These are phyloP conservation scores for Solanum appendiculatum DNA, from an alignment of 257 asterid species.

Conservation along the genomic window DNA sequence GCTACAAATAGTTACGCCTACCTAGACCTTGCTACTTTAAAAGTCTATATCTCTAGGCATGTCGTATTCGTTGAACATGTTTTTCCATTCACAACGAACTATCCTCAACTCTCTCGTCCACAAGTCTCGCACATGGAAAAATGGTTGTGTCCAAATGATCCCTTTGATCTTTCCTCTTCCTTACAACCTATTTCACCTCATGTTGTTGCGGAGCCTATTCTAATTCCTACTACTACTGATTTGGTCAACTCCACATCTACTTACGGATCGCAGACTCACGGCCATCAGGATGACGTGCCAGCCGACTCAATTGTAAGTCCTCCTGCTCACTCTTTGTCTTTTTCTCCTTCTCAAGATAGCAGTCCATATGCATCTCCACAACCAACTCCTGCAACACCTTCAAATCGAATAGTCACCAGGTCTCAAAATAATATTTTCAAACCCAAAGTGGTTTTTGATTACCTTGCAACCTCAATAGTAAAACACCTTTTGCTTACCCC, in stretches of 20 bases:
- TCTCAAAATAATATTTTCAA: background rate
- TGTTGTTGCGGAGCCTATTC: background rate
- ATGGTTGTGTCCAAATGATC: background rate
- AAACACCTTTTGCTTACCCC: background rate
- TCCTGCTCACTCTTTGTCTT: background rate
- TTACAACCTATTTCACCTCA: background rate
- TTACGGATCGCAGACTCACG: background rate
- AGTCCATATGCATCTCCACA: background rate
- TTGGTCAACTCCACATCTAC: background rate
- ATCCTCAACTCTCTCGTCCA: background rate
- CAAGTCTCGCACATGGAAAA: background rate
- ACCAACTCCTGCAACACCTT: background rate
- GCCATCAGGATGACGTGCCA: background rate
- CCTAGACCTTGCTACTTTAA: background rate
- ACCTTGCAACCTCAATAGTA: background rate
- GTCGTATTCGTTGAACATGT: background rate
- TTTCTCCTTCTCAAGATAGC: background rate
- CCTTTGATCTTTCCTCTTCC: background rate
- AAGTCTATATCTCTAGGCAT: background rate
- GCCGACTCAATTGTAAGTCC: background rate
- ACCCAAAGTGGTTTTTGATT: background rate
- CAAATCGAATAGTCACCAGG: background rate
- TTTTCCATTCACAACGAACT: background rate
- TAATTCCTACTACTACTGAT: background rate
- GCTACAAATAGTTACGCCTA: background rate